Conservation (phyloP, 495 filamentous ascomycete species). For the Podospora pseudopauciseta region DNA sequence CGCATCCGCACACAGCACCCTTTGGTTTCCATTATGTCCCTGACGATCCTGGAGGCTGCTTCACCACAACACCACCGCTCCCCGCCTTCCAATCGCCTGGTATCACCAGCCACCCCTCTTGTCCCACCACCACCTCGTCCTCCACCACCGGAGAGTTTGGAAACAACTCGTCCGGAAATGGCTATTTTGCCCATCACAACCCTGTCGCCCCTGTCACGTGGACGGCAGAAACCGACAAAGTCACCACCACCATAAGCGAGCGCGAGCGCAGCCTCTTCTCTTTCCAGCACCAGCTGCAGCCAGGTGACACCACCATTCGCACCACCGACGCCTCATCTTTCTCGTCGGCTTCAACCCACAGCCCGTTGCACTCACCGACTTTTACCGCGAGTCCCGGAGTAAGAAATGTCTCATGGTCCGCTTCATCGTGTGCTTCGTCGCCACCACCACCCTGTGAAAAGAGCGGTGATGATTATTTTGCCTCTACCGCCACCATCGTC, state of each 20-base stretch:
- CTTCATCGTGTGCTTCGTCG: neutral
- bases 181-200: neutral
- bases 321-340: neutral
- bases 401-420: neutral
- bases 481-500: neutral
- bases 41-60: neutral
- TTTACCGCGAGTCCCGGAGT: neutral
- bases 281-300: neutral
- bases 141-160: neutral
- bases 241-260: neutral
- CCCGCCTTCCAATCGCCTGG: neutral
- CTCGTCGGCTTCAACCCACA: neutral
- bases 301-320: neutral
- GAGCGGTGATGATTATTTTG: neutral
- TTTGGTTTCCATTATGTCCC: neutral
- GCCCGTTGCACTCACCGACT: neutral
- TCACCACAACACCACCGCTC: neutral
- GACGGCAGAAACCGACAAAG: neutral
- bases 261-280: constrained; percentile 4
- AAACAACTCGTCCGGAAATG: neutral
- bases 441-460: neutral
- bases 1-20: neutral
- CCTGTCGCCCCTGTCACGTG: neutral
- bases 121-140: neutral
- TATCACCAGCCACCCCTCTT: neutral